Evolutionary conservation across 768 basidiomycete species (phyloP).

Genomic region (Cantharellus cinnabarinus): DNA sequence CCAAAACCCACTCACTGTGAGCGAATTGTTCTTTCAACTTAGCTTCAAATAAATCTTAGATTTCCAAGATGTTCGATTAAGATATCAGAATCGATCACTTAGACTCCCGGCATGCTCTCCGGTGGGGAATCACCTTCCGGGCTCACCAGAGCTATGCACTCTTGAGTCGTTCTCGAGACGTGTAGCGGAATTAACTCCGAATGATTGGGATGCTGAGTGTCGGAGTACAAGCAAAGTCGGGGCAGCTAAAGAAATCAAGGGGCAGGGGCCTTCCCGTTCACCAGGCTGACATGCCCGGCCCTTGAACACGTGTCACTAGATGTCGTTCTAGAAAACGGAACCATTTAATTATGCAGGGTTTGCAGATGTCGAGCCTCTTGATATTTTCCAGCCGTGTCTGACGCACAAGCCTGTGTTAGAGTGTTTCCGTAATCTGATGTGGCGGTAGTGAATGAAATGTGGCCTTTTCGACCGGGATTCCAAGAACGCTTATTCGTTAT

Average conservation of each 20-base stretch:
- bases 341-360: too few species aligned
- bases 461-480: too few species aligned
- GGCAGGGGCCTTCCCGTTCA: too few species aligned
- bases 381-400: too few species aligned
- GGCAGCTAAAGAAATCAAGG: not conserved
- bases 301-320: too few species aligned
- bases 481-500: too few species aligned
- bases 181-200: constrained; percentile 43
- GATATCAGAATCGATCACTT: constrained; percentile 51
- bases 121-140: constrained; percentile 44
- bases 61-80: constrained; percentile 32
- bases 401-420: too few species aligned
- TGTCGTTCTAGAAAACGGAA: too few species aligned
- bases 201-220: constrained; percentile 48
- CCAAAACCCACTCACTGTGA: not conserved
- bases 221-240: not conserved
- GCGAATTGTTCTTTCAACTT: not conserved
- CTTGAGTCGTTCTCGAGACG: constrained; percentile 40
- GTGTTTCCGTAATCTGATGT: too few species aligned
- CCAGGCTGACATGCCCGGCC: too few species aligned
- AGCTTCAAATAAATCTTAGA: not conserved
- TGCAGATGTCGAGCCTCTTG: too few species aligned
- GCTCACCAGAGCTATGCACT: constrained; percentile 55
- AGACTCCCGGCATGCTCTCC: constrained; percentile 42
- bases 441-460: too few species aligned